Evolutionary conservation across 495 filamentous ascomycete genomes (phyloP).

Genomic region (Lophiotrema nucula): DNA sequence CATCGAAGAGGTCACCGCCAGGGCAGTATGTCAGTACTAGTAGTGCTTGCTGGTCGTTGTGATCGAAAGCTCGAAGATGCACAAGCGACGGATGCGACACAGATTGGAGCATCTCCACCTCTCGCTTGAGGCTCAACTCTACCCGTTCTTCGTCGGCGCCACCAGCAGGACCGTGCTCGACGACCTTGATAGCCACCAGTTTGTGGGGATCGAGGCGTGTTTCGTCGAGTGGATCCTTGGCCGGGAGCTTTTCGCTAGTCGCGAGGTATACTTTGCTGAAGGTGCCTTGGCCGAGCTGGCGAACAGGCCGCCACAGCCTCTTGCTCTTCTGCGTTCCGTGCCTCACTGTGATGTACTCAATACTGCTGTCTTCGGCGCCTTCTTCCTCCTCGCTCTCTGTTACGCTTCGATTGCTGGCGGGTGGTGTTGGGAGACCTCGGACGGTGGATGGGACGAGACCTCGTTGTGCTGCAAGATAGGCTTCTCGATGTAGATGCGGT

Average conservation of each 20-base stretch:
- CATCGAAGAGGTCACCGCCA: constrained; percentile 91
- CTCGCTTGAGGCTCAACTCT: constrained; percentile 87
- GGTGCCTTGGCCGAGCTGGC: constrained; percentile 83
- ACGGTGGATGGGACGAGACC: constrained; percentile 54
- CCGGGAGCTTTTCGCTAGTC: constrained; percentile 56
- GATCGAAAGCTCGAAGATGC: constrained; percentile 82
- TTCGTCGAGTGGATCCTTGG: constrained; percentile 40
- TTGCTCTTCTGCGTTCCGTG: constrained; percentile 56
- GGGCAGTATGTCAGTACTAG: constrained; percentile 89
- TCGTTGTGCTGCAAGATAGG: constrained; percentile 72
- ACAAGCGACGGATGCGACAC: constrained; percentile 87
- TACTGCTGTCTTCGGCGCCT: constrained; percentile 47
- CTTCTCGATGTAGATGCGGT: constrained; percentile 67
- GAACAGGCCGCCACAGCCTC: constrained; percentile 71
- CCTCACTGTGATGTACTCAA: constrained; percentile 63
- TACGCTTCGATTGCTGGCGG: constrained; percentile 57
- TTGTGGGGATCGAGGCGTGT: constrained; percentile 55
- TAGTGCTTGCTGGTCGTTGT: constrained; percentile 74
- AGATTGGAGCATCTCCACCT: constrained; percentile 85
- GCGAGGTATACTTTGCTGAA: constrained; percentile 93
- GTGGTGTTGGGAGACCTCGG: constrained; percentile 63
- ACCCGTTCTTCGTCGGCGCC: constrained; percentile 86
- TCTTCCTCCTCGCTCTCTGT: constrained; percentile 51
- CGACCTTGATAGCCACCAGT: constrained; percentile 91
- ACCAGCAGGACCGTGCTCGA: constrained; percentile 89